A percentile compares a stretch with the other conserved stretches of the same genome.
Evolutionary conservation across 1,284 basidiomycete species (phyloP).

Genomic region (Leccinum fallax): DNA sequence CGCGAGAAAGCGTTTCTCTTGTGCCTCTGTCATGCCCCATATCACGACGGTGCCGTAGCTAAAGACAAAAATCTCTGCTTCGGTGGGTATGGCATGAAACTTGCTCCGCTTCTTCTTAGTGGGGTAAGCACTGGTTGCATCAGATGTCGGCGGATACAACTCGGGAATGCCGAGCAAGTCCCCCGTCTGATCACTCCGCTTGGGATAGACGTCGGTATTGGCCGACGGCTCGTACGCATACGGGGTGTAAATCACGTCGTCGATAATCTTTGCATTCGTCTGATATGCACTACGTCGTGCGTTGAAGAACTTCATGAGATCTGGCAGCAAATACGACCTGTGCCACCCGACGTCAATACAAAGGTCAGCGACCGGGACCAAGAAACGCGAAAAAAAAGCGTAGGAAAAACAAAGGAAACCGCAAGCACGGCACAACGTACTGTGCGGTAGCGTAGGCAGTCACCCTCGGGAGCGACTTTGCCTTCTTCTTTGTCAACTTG

Average conservation of each 20-base stretch:
- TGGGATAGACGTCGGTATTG: constrained; percentile 33
- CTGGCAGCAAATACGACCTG: constrained; percentile 87
- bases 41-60: constrained; percentile 94
- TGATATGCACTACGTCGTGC: constrained; percentile 81
- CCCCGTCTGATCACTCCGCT: constrained; percentile 42
- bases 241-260: constrained; percentile 85
- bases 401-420: neutral
- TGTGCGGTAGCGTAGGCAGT: constrained; percentile 95
- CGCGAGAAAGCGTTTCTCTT: constrained; percentile 87
- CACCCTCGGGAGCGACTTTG: constrained; percentile 90
- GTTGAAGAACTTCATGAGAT: constrained; percentile 86
- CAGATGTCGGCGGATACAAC: constrained; percentile 40
- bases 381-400: neutral
- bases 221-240: constrained; percentile 63
- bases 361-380: neutral
- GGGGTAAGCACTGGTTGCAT: constrained; percentile 39
- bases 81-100: constrained; percentile 63
- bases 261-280: constrained; percentile 80
- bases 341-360: neutral
- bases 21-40: constrained; percentile 95
- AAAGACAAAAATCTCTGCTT: constrained; percentile 93
- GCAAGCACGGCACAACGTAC: constrained; percentile 43
- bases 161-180: constrained; percentile 78
- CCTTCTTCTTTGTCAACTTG: constrained; percentile 90
- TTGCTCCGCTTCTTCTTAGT: constrained; percentile 57